Evolutionary conservation across 2,329 filamentous ascomycete species (phyloP).

Genomic region (Chlorencoelia australis): DNA sequence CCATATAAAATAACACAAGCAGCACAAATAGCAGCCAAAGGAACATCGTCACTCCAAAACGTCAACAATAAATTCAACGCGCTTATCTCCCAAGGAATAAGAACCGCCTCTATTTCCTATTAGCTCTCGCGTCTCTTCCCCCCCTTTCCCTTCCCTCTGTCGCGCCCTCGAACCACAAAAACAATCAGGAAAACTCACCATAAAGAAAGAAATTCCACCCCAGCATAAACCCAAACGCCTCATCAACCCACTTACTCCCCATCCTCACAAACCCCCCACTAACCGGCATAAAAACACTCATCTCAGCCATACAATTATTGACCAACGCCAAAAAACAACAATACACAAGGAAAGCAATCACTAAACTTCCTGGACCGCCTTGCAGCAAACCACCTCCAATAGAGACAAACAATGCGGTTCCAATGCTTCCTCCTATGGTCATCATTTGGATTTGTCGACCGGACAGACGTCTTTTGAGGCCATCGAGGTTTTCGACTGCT

Average conservation of each 20-base stretch:
- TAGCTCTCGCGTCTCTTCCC: background rate
- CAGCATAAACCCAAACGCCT: constrained; percentile 42
- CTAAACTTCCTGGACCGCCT: constrained; percentile 27
- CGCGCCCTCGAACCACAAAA: background rate
- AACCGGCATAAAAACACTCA: constrained; percentile 46
- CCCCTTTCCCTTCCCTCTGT: background rate
- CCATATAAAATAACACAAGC: constrained; percentile 33
- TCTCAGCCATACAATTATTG: constrained; percentile 34
- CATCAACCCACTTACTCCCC: constrained; percentile 43
- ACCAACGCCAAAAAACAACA: constrained; percentile 30
- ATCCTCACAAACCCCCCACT: constrained; percentile 43
- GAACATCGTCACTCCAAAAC: constrained; percentile 36
- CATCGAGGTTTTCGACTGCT: constrained; percentile 14
- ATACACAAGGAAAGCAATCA: constrained; percentile 38
- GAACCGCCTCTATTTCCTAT: constrained; percentile 10
- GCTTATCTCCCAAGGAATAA: constrained; percentile 29
- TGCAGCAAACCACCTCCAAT: constrained; percentile 31
- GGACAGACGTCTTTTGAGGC: constrained; percentile 28
- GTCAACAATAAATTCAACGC: constrained; percentile 32
- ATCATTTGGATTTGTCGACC: constrained; percentile 40
- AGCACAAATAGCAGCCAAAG: constrained; percentile 29
- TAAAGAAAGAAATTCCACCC: constrained; percentile 56
- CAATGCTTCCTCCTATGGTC: constrained; percentile 38
- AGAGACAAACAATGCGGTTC: constrained; percentile 38
- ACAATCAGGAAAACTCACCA: constrained; percentile 19